Evolutionary conservation across 192 early-diverging fungal species (phyloP), one percentile per base, ranked within the genome.

Genomic region (Gaertneriomyces sp.): DNA sequence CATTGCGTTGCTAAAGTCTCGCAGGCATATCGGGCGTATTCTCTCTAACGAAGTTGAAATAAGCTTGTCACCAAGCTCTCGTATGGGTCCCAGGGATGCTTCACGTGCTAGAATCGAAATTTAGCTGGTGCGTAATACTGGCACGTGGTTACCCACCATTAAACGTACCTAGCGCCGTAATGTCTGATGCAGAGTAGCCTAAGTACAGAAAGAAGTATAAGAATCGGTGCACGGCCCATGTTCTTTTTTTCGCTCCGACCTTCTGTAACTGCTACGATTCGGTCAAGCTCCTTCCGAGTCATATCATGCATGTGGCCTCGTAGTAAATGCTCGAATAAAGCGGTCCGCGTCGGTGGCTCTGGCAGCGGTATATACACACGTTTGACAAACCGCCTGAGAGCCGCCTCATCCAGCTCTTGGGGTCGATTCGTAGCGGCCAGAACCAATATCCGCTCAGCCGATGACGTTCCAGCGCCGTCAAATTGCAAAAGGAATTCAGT

Each of bases 401-500:
- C 81, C 12, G 83, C 83, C 47, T 85, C 80, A 50, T 85, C 79
- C 65, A 82, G 60, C 51, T 83, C 79, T 53, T 80, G 78, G 0
- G 83, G 83, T 33, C 83, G 66, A 61, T 85, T 85, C 3, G 83
- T 83, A n/a, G 83, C 83, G 11, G 70, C 83, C 39, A 85, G 51
- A 7, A 85, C 75, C 4, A 85, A 63, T 16, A 85, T 17, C 5
- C 79, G 52, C 25, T 81, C 72, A 5, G 72, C 73, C 4, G 68
- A 9, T 41, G 46, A 59, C 16, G 74, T 71, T 4, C 64, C 59
- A 6, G 83, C 16, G 4, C 83, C 83, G 58, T 85, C 83, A 75
- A 85, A 85, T 58, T 85, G 80, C 7, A 85, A 38, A 5, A 83
- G 66, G 69, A 85, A 85, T 56, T 85, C 80, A 0, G 83, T 85